These are phyloP conservation scores for Aspergillus panamensis DNA, from an alignment of 495 filamentous ascomycete species.

Conservation along the genomic window DNA sequence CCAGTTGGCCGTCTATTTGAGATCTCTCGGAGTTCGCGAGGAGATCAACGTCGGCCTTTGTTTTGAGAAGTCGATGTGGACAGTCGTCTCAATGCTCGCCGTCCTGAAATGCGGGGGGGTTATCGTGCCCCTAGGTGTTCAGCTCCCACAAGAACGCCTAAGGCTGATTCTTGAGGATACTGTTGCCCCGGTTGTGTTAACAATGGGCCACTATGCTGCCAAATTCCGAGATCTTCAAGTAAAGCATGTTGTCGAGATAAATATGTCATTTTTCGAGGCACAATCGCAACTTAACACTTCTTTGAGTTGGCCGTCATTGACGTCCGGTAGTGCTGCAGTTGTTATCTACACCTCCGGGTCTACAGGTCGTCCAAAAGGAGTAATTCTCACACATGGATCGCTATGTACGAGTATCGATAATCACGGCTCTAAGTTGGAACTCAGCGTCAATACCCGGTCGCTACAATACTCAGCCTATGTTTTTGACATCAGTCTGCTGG, in stretches of 20 bases:
- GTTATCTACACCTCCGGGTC: slow-evolving; percentile 35
- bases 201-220: neutral
- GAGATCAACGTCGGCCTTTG: slow-evolving; percentile 34
- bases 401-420: slow-evolving; percentile 20
- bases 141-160: slow-evolving; percentile 44
- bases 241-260: neutral
- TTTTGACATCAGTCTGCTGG: slow-evolving; percentile 17
- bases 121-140: slow-evolving; percentile 45
- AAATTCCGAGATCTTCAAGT: slow-evolving; percentile 1
- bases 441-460: slow-evolving; percentile 1
- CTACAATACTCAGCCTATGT: slow-evolving; percentile 20
- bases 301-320: neutral
- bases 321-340: slow-evolving; percentile 18
- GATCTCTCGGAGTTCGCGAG: neutral
- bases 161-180: slow-evolving; percentile 40
- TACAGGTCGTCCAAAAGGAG: slow-evolving; percentile 34
- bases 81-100: slow-evolving; percentile 38
- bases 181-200: slow-evolving; percentile 8
- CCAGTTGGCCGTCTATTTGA: slow-evolving; percentile 21
- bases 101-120: slow-evolving; percentile 48
- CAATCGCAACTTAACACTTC: neutral
- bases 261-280: neutral
- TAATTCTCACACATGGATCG: slow-evolving; percentile 24
- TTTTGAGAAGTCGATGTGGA: slow-evolving; percentile 45
- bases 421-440: slow-evolving; percentile 9